Base-by-base conservation (phyloP, 257 asterid species). In the Buddleja alternifolia region DNA sequence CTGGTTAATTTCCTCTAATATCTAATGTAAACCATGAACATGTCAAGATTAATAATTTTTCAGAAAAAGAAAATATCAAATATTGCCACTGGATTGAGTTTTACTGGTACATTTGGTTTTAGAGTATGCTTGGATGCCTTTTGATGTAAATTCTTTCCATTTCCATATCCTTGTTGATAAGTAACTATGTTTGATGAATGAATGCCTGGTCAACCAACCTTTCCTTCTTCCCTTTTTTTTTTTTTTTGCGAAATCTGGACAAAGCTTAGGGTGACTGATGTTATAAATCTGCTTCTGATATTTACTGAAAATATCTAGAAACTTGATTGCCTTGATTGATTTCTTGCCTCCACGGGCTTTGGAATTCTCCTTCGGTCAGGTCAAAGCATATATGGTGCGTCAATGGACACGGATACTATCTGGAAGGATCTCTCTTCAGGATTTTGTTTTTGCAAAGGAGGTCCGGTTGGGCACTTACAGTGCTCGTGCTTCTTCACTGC, bases 391-490 rank as follows among this genome's bases (percentile, higher is more conserved):
- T 70, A 42, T 90, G 77, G 71, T 78, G 69, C 97, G 98, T 57
- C 98, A 93, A 78, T 93, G 98, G 97, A 85, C 78, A 74, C 83
- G 84, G 70, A 88, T 90, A 73, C 45, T 90, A 77, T 90, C 97
- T 19, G 94, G 96, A 63, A 84, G 95, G 80, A 72, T 88, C 60
- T 84, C 97, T 53, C 88, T 90, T 63, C 88, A 88, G 80, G 98
- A 93, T 87, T 90, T 90, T 79, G 77, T 93, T 74, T 93, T 93
- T 60, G 95, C 98, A 0, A 93, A 93, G 85, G 98, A 93, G 83
- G 98, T 93, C 58, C 94, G 98, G n/a, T 74, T 93, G 69, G 98
- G 98, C 44, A 88, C 95, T 63, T 93, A 93, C 71, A 79, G 88
- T 69, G 82, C 81, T 60, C 88, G 84, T 20, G 60, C 82, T 60